These are phyloP conservation scores for Cladorrhinum sp. DNA, from an alignment of 2,329 filamentous ascomycete species.

Conservation along the genomic window DNA sequence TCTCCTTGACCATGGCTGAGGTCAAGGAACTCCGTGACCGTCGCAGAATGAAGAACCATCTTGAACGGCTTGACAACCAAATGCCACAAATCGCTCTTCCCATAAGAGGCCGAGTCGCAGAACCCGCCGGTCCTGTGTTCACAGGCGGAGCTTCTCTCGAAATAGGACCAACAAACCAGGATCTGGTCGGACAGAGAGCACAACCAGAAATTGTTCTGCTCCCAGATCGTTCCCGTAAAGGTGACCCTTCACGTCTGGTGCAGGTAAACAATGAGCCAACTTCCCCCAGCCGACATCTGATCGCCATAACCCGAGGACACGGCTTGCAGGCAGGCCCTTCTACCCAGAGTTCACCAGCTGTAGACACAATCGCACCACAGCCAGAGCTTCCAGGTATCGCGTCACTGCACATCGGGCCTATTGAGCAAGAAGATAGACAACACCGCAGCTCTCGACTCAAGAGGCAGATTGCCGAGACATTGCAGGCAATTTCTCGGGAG, in stretches of 20 bases:
- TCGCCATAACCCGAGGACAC: neutral
- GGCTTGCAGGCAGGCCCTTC: neutral
- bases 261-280: neutral
- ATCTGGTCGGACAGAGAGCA: neutral
- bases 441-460: neutral
- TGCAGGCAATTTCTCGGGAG: neutral
- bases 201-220: neutral
- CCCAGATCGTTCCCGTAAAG: constrained; percentile 1
- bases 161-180: neutral
- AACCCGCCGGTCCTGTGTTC: neutral
- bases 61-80: constrained; percentile 28
- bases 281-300: neutral
- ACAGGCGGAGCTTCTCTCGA: neutral
- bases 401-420: neutral
- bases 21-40: constrained; percentile 39
- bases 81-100: neutral
- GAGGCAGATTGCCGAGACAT: neutral
- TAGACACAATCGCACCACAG: neutral
- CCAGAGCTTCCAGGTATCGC: neutral
- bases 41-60: constrained; percentile 30
- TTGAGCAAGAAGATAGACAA: neutral
- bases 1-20: constrained; percentile 41
- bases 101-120: neutral
- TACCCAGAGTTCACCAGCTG: neutral
- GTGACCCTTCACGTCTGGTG: neutral